These are phyloP conservation scores for Ceriops zippeliana DNA, from an alignment of 345 rosid genomes.

Conservation along the genomic window DNA sequence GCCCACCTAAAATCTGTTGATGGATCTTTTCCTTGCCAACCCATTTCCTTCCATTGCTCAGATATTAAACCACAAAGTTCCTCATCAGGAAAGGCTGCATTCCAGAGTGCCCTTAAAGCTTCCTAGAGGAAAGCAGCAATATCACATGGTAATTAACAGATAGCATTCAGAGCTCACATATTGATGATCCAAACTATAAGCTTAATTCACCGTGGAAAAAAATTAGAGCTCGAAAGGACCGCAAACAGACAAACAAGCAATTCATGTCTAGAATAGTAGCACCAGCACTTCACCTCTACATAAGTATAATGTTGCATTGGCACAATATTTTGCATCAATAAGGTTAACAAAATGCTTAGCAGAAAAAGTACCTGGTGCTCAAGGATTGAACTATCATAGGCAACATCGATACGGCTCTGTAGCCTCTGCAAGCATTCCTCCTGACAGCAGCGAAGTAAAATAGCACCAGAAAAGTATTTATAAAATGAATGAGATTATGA, in stretches of 20 bases:
- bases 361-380: conserved; percentile 65
- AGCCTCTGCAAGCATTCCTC: conserved; percentile 86
- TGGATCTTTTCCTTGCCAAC: conserved; percentile 99
- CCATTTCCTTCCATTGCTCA: conserved; percentile 99
- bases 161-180: neutral
- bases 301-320: too few relatives aligned
- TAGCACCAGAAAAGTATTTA: neutral
- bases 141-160: conserved; percentile 5
- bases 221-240: neutral
- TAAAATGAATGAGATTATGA: too few relatives aligned
- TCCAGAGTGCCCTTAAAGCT: conserved; percentile 84
- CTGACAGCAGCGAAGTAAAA: conserved; percentile 36
- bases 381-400: conserved; percentile 77
- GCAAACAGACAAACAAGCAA: neutral
- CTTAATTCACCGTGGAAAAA: neutral
- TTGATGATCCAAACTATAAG: neutral
- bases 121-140: conserved; percentile 50
- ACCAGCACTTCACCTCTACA: neutral
- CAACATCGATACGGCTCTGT: conserved; percentile 81
- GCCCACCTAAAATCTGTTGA: conserved; percentile 95
- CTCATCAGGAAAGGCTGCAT: conserved; percentile 85
- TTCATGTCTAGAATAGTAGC: neutral
- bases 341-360: neutral
- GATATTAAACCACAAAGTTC: conserved; percentile 81
- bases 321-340: neutral